phyloP scores from a whole-genome alignment of 495 filamentous ascomycete species.

The Aspergillus nanangensis region DNA sequence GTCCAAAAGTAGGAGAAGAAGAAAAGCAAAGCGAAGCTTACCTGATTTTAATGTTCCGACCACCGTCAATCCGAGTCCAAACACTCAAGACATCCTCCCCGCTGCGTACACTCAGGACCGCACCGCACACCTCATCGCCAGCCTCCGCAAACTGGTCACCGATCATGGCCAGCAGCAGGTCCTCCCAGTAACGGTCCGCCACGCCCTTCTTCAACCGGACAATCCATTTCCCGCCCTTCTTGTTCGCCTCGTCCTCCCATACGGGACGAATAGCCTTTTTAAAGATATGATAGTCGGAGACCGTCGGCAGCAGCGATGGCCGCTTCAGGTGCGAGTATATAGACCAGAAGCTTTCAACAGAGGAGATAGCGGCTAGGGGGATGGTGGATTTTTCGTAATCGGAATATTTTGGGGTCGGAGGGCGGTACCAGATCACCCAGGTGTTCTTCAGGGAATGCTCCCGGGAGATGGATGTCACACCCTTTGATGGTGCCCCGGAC shows the following conservation, averaged over 20 bases:
- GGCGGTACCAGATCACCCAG: conserved; percentile 97
- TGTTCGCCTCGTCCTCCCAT: conserved; percentile 98
- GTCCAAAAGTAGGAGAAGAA: neutral
- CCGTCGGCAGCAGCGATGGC: conserved; percentile 80
- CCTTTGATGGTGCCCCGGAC: conserved; percentile 46
- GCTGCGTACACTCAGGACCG: conserved; percentile 87
- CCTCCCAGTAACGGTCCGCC: conserved; percentile 96
- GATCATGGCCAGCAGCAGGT: conserved; percentile 83
- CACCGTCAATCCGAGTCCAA: conserved; percentile 90
- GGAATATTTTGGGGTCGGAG: conserved; percentile 91
- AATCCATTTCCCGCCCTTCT: conserved; percentile 94
- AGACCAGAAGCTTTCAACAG: conserved; percentile 89
- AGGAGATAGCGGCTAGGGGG: conserved; percentile 73
- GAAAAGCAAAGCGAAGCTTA: conserved; percentile 36
- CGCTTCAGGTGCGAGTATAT: conserved; percentile 88
- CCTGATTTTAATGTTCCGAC: conserved; percentile 95
- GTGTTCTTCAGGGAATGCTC: conserved; percentile 72
- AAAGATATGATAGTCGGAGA: conserved; percentile 97
- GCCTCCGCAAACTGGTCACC: conserved; percentile 95
- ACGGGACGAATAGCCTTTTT: conserved; percentile 95
- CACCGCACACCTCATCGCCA: conserved; percentile 90
- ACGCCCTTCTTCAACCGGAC: conserved; percentile 94
- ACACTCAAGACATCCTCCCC: conserved; percentile 97
- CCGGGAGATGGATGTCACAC: conserved; percentile 31
- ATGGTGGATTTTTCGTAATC: conserved; percentile 98